Percentiles rank a stretch among this genome's conserved stretches.
Evolutionary conservation across 805 yeast species (phyloP).

Genomic region (Metschnikowia similis): DNA sequence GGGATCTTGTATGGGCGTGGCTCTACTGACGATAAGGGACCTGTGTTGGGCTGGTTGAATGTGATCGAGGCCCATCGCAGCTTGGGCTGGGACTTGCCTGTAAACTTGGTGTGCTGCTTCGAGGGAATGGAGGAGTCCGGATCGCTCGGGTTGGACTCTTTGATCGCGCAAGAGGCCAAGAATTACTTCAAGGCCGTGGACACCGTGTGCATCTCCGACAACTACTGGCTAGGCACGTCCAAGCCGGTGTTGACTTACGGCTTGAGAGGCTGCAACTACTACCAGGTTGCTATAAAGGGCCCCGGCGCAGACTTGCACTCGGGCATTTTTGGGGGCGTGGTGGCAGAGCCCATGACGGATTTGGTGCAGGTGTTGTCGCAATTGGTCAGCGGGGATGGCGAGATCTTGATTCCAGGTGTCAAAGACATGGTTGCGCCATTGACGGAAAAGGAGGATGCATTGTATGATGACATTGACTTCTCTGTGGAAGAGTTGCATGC

Average conservation of each 20-base stretch:
- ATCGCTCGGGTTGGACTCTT: slow-evolving; percentile 81
- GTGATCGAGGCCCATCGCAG: slow-evolving; percentile 85
- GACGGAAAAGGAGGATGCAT: slow-evolving; percentile 69
- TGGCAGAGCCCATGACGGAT: slow-evolving; percentile 97
- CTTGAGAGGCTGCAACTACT: slow-evolving; percentile 93
- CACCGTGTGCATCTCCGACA: slow-evolving; percentile 93
- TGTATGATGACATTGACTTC: slow-evolving; percentile 85
- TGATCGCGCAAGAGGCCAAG: slow-evolving; percentile 75
- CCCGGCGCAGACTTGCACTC: slow-evolving; percentile 97
- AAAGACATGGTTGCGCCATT: slow-evolving; percentile 93
- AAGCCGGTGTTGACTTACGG: slow-evolving; percentile 98
- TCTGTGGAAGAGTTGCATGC: slow-evolving; percentile 77
- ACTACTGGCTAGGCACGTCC: slow-evolving; percentile 97
- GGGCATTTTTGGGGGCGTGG: slow-evolving; percentile 95
- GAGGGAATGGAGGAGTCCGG: slow-evolving; percentile 99
- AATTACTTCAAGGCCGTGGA: slow-evolving; percentile 83
- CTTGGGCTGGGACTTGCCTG: slow-evolving; percentile 84
- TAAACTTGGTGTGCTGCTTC: slow-evolving; percentile 85
- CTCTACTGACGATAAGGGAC: slow-evolving; percentile 96
- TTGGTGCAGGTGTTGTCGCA: slow-evolving; percentile 70
- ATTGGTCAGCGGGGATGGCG: slow-evolving; percentile 78
- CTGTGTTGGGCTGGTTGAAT: slow-evolving; percentile 95
- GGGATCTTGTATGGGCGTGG: slow-evolving; percentile 87
- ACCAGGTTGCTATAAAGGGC: slow-evolving; percentile 75
- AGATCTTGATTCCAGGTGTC: slow-evolving; percentile 82